Percentiles rank a stretch among this genome's conserved stretches.
Evolutionary conservation across 1,284 basidiomycete genomes (phyloP).

Genomic region (Naganishia cerealis): DNA sequence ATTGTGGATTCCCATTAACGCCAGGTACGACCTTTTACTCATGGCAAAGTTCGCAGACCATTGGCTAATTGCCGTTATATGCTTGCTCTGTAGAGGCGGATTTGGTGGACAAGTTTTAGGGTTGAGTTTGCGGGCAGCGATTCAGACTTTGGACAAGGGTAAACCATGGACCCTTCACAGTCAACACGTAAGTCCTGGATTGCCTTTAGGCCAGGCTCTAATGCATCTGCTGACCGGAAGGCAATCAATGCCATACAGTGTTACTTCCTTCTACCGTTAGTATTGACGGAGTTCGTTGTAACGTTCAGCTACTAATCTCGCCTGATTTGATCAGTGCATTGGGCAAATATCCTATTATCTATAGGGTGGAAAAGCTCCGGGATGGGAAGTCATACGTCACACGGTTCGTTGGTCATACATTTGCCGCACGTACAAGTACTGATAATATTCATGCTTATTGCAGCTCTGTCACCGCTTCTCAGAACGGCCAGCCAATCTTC

Average conservation of each 20-base stretch:
- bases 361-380: conserved; percentile 80
- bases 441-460: conserved; percentile 59
- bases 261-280: conserved; percentile 51
- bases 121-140: conserved; percentile 77
- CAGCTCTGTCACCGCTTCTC: conserved; percentile 73
- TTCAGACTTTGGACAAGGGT: conserved; percentile 62
- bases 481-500: conserved; percentile 75
- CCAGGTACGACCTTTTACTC: background rate
- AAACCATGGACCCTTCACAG: conserved; percentile 61
- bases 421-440: background rate
- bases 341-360: conserved; percentile 73
- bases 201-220: background rate
- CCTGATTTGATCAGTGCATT: conserved; percentile 62
- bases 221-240: background rate
- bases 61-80: background rate
- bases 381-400: conserved; percentile 55
- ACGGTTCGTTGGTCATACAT: conserved; percentile 9
- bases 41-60: background rate
- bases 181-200: conserved; percentile 62
- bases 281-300: background rate
- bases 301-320: background rate
- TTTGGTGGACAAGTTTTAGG: conserved; percentile 86
- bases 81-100: conserved; percentile 66
- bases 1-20: conserved; percentile 31
- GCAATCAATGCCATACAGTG: conserved; percentile 36